A percentile compares a stretch with the other conserved stretches of the same genome.
Evolutionary conservation across 1,284 basidiomycete species (phyloP).

Genomic region (Mycena sp.): DNA sequence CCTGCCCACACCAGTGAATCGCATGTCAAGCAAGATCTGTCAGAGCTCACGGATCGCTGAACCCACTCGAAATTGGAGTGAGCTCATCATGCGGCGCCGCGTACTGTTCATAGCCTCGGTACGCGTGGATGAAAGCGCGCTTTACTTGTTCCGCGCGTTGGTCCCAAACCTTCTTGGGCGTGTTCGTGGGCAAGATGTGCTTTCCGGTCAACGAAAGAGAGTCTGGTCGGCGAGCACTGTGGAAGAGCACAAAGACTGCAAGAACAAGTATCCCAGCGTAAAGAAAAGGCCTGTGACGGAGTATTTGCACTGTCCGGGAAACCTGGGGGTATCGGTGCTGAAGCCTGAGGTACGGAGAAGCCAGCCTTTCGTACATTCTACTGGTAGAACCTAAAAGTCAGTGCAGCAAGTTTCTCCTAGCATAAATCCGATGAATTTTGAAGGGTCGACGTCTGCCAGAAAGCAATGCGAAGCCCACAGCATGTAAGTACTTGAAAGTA

Average conservation of each 20-base stretch:
- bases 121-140: conserved; percentile 70
- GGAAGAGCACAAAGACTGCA: conserved; percentile 2
- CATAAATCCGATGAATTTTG: not conserved
- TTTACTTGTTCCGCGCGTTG: conserved; percentile 65
- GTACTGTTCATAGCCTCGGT: conserved; percentile 65
- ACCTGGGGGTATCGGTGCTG: not conserved
- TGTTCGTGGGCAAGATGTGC: conserved; percentile 4
- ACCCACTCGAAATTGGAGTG: conserved; percentile 56
- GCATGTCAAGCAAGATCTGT: not conserved
- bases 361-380: not conserved
- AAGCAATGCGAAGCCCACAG: too few relatives aligned
- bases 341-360: conserved; percentile 10
- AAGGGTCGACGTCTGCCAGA: too few relatives aligned
- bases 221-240: not conserved
- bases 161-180: conserved; percentile 51
- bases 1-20: conserved; percentile 45
- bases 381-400: not conserved
- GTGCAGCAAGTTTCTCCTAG: not conserved
- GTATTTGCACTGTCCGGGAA: not conserved
- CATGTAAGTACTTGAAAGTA: too few relatives aligned
- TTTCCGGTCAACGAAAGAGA: not conserved
- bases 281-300: conserved; percentile 15
- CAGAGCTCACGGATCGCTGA: conserved; percentile 57
- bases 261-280: conserved; percentile 3
- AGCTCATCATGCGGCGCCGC: conserved; percentile 73